phyloP scores from a whole-genome alignment of 306 rosid genomes.

The Purshia tridentata region DNA sequence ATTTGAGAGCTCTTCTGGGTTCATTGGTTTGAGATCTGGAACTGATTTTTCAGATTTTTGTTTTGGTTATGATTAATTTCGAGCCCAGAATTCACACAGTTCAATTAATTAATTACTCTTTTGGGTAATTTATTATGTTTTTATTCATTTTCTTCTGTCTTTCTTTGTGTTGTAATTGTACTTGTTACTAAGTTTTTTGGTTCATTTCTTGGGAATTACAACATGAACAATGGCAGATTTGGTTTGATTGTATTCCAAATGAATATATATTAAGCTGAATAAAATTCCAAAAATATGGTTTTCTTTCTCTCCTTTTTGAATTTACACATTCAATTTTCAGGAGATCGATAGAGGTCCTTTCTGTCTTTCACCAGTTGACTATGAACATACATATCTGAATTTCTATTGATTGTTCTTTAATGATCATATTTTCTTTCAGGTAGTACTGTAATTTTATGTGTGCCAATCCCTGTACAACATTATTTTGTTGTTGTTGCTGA shows the following conservation, averaged over 20 bases:
- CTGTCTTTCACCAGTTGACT: constrained; percentile 7
- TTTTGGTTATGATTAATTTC: neutral
- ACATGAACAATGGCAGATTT: neutral
- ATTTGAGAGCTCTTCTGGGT: neutral
- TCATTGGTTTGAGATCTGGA: constrained; percentile 22
- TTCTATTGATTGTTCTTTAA: constrained; percentile 10
- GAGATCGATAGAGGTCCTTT: neutral
- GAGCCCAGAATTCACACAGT: neutral
- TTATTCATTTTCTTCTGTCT: neutral
- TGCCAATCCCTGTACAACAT: neutral
- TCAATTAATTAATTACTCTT: neutral
- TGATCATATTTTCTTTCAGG: neutral
- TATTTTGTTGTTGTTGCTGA: constrained; percentile 35
- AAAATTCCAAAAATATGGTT: no score
- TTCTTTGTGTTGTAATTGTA: neutral
- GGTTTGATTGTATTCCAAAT: no score
- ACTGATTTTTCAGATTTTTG: neutral
- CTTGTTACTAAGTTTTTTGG: no score
- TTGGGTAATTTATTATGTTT: constrained; percentile 8
- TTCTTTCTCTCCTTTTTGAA: no score
- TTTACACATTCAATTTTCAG: neutral
- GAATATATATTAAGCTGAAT: no score
- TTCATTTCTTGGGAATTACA: neutral
- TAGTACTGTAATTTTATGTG: constrained; percentile 11
- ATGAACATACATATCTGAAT: neutral